phyloP scores from a whole-genome alignment of 345 rosid species.

The Boechera stricta region DNA sequence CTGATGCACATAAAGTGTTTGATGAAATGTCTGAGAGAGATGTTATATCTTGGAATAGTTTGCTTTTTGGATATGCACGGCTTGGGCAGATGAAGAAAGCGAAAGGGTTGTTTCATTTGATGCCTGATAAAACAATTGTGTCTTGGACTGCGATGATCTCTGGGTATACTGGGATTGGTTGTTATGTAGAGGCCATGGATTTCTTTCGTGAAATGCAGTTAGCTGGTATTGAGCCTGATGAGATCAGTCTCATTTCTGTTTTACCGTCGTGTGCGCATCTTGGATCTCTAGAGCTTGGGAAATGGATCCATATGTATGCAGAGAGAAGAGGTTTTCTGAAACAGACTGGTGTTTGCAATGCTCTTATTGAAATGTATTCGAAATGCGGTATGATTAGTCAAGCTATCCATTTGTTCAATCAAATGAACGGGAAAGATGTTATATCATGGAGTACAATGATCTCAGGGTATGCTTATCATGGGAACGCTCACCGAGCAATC shows the following conservation, averaged over 20 bases:
- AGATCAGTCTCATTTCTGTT: conserved; percentile 55
- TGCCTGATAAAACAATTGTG: conserved; percentile 56
- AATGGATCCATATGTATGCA: conserved; percentile 62
- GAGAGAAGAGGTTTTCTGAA: conserved; percentile 41
- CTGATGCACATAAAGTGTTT: conserved; percentile 54
- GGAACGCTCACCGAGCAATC: conserved; percentile 51
- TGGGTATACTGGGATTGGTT: conserved; percentile 50
- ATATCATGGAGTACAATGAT: conserved; percentile 77
- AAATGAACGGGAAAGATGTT: conserved; percentile 50
- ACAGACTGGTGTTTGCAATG: conserved; percentile 51
- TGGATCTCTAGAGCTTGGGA: conserved; percentile 62
- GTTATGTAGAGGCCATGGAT: conserved; percentile 53
- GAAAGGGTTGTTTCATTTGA: conserved; percentile 45
- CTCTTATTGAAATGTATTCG: conserved; percentile 63
- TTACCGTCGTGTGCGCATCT: conserved; percentile 65
- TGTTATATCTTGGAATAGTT: conserved; percentile 61
- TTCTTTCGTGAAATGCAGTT: conserved; percentile 54
- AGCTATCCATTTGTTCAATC: conserved; percentile 51
- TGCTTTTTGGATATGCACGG: conserved; percentile 64
- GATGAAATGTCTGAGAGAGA: conserved; percentile 63
- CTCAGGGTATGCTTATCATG: conserved; percentile 63
- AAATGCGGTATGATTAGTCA: conserved; percentile 61
- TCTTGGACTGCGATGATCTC: conserved; percentile 74
- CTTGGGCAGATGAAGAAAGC: conserved; percentile 60
- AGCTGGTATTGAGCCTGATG: conserved; percentile 55